Evolutionary conservation across 2,329 filamentous ascomycete genomes (phyloP).

Genomic region (Lasiodiplodia theobromae): DNA sequence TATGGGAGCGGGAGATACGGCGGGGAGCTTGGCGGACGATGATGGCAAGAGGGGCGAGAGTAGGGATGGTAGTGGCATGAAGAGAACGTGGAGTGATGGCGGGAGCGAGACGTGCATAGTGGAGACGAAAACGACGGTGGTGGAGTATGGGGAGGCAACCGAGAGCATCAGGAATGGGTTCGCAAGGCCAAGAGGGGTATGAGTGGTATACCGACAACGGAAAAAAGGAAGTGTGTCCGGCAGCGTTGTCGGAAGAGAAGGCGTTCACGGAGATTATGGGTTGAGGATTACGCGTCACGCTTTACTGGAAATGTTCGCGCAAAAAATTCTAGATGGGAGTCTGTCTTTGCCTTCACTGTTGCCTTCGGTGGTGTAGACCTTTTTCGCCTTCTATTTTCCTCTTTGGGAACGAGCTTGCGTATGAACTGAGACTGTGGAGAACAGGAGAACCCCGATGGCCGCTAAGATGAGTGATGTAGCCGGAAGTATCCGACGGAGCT

Average conservation of each 20-base stretch:
- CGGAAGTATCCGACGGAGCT: neutral
- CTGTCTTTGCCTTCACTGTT: neutral
- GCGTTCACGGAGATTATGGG: too few relatives aligned
- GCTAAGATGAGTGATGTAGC: neutral
- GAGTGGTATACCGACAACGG: neutral
- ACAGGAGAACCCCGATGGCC: neutral
- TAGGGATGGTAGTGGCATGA: neutral
- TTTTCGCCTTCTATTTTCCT: neutral
- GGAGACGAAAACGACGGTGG: constrained; percentile 16
- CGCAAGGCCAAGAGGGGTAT: neutral
- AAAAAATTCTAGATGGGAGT: neutral
- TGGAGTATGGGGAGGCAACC: neutral
- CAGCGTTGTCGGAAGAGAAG: too few relatives aligned
- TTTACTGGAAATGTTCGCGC: neutral
- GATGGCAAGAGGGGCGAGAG: neutral
- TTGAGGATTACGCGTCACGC: neutral
- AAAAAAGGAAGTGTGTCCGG: neutral
- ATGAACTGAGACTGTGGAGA: neutral
- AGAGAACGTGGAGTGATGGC: constrained; percentile 18
- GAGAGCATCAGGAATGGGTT: constrained; percentile 1
- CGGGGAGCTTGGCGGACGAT: neutral
- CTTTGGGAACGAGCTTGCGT: neutral
- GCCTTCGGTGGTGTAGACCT: neutral
- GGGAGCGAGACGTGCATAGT: constrained; percentile 19
- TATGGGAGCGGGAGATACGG: neutral